These are phyloP conservation scores for Setaria viridis DNA, from an alignment of 202 grass and related monocot genomes.

Conservation along the genomic window DNA sequence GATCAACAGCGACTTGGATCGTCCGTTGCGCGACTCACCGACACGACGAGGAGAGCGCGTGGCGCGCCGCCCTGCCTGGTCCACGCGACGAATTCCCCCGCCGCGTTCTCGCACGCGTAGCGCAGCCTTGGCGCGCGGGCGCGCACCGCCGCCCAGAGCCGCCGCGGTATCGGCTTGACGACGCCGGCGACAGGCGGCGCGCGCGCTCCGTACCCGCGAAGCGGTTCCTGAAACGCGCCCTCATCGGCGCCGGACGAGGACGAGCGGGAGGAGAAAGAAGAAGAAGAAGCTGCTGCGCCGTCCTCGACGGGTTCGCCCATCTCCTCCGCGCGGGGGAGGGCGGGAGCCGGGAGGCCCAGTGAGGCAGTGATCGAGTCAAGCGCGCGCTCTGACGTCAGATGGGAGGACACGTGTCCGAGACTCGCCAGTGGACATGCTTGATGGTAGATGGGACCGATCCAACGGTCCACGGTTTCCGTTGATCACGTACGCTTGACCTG, in stretches of 20 bases:
- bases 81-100: conserved; percentile 56
- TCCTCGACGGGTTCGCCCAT: conserved; percentile 25
- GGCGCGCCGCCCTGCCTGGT: conserved; percentile 59
- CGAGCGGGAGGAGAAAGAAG: not conserved
- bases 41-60: conserved; percentile 61
- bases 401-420: not conserved
- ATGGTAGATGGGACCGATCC: not conserved
- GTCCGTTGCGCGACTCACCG: conserved; percentile 47
- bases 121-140: conserved; percentile 41
- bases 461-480: not conserved
- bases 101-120: conserved; percentile 46
- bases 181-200: not conserved
- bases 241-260: conserved; percentile 25
- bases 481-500: not conserved
- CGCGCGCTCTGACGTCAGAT: not conserved
- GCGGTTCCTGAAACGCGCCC: conserved; percentile 28
- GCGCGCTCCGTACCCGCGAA: conserved; percentile 24
- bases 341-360: not conserved
- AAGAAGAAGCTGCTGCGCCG: not conserved
- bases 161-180: conserved; percentile 2
- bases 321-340: not conserved
- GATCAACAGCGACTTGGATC: not conserved
- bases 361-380: not conserved
- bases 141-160: conserved; percentile 45
- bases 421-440: not conserved